Evolutionary conservation across 345 rosid genomes (phyloP).

Genomic region (Arabis alpina): DNA sequence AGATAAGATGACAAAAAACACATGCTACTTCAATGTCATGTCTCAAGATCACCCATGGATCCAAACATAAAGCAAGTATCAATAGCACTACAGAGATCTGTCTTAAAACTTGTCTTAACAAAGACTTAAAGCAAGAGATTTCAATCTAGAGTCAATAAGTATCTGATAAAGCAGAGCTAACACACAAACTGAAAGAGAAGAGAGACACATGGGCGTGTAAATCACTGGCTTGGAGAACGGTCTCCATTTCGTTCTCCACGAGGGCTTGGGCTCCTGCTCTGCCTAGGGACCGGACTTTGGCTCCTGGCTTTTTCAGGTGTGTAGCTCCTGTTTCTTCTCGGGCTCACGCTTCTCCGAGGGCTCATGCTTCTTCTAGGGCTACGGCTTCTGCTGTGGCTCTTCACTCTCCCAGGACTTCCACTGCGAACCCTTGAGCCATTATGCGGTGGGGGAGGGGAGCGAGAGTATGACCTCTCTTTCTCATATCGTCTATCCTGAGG

Average conservation of each 20-base stretch:
- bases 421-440: conserved; percentile 73
- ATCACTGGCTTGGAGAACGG: conserved; percentile 78
- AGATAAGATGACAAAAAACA: conserved; percentile 33
- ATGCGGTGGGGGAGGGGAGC: conserved; percentile 57
- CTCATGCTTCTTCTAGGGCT: conserved; percentile 54
- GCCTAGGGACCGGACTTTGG: conserved; percentile 50
- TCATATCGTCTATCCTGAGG: conserved; percentile 60
- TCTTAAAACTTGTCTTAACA: conserved; percentile 22
- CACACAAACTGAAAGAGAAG: conserved; percentile 20
- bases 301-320: conserved; percentile 56
- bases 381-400: conserved; percentile 48
- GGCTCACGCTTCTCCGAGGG: conserved; percentile 55
- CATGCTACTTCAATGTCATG: conserved; percentile 33
- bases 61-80: conserved; percentile 18
- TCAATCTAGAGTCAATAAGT: conserved; percentile 29
- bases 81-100: conserved; percentile 19
- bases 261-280: conserved; percentile 47
- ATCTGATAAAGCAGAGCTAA: conserved; percentile 20
- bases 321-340: conserved; percentile 46
- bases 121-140: background rate
- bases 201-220: background rate
- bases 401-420: conserved; percentile 55
- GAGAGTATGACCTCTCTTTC: conserved; percentile 66
- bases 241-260: conserved; percentile 47
- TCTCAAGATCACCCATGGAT: conserved; percentile 28